phyloP scores from a whole-genome alignment of 768 basidiomycete species.

The Xerocomus brunneocitrinus region DNA sequence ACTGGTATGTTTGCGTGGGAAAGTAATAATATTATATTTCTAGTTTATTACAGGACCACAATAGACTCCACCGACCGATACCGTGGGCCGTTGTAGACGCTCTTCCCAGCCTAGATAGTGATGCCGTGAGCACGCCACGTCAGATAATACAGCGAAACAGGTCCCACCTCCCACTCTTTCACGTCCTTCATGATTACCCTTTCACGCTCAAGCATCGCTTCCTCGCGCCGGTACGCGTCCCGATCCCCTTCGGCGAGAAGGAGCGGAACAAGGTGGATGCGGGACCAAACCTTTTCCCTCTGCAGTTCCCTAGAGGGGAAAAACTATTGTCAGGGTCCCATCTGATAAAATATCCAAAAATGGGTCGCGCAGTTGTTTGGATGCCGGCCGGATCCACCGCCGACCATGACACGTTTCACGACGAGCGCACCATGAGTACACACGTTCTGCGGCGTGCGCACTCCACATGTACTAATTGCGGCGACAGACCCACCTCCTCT shows the following conservation, averaged over 20 bases:
- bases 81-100: slow-evolving; percentile 76
- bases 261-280: slow-evolving; percentile 89
- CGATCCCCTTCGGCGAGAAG: slow-evolving; percentile 93
- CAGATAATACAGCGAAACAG: neutral
- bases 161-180: slow-evolving; percentile 86
- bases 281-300: slow-evolving; percentile 92
- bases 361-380: slow-evolving; percentile 40
- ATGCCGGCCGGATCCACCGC: slow-evolving; percentile 44
- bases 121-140: slow-evolving; percentile 4
- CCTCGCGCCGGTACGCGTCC: slow-evolving; percentile 74
- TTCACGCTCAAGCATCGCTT: slow-evolving; percentile 76
- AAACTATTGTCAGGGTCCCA: slow-evolving; percentile 34
- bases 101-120: slow-evolving; percentile 66
- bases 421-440: slow-evolving; percentile 54
- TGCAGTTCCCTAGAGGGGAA: slow-evolving; percentile 74
- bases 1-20: slow-evolving; percentile 21
- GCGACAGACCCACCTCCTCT: slow-evolving; percentile 71
- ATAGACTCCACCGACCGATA: slow-evolving; percentile 58
- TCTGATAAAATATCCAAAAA: slow-evolving; percentile 41
- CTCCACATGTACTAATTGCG: slow-evolving; percentile 25
- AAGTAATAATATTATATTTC: neutral
- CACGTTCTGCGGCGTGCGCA: slow-evolving; percentile 73
- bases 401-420: slow-evolving; percentile 59
- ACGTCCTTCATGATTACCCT: slow-evolving; percentile 94
- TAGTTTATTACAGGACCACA: slow-evolving; percentile 47